These are phyloP conservation scores for Vaccinium corymbosum DNA, from an alignment of 148 eudicot genomes.

Conservation along the genomic window DNA sequence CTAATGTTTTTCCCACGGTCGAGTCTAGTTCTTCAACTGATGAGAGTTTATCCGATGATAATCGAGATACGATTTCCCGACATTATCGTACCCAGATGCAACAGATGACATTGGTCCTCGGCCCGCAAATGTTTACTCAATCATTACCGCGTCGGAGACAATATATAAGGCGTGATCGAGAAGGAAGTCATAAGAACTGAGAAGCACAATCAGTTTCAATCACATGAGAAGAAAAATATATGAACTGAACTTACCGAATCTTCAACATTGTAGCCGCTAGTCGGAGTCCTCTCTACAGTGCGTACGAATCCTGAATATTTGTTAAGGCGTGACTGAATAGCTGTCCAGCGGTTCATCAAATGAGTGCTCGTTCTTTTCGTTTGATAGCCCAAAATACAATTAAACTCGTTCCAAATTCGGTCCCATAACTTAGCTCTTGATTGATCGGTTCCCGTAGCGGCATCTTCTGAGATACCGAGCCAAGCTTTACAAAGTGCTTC, in stretches of 20 bases:
- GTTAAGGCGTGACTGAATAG: not conserved
- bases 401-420: not conserved
- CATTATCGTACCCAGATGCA: too few species aligned
- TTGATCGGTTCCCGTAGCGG: not conserved
- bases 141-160: not conserved
- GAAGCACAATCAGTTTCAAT: too few species aligned
- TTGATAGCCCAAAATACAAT: not conserved
- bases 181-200: too few species aligned
- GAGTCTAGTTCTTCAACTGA: too few species aligned
- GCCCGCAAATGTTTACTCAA: not conserved
- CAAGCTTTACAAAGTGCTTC: not conserved
- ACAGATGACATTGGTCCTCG: too few species aligned
- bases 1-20: too few species aligned
- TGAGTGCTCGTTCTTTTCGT: not conserved
- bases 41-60: too few species aligned
- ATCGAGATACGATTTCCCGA: too few species aligned
- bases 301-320: not conserved
- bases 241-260: too few species aligned
- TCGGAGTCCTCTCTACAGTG: not conserved
- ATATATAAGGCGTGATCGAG: not conserved
- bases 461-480: not conserved
- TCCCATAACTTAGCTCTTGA: not conserved
- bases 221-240: too few species aligned
- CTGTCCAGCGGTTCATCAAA: not conserved
- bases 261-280: not conserved